These are phyloP conservation scores for Rhododendron henanense DNA, from an alignment of 148 eudicot species.

Conservation along the genomic window DNA sequence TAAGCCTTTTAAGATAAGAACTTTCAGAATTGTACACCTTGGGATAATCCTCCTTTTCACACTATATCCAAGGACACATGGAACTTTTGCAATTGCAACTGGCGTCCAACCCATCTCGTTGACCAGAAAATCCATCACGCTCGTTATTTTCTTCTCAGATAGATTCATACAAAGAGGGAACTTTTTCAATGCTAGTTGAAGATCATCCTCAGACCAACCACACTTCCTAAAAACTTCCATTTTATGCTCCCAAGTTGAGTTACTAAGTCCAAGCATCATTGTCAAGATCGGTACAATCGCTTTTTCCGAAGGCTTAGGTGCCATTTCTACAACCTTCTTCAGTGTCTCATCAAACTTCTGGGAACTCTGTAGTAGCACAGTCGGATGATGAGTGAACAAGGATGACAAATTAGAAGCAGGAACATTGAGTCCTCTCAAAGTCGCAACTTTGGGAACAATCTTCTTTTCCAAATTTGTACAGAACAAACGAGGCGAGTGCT, in stretches of 20 bases:
- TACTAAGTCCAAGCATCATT: not conserved
- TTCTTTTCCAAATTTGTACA: not conserved
- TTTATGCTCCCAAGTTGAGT: not conserved
- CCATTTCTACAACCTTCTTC: not conserved
- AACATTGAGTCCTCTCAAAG: constrained; percentile 10
- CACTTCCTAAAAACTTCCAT: constrained; percentile 17
- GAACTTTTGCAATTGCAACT: constrained; percentile 1
- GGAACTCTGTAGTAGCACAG: not conserved
- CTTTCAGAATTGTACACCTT: not conserved
- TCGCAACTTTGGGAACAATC: constrained; percentile 5
- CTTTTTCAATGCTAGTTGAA: constrained; percentile 20
- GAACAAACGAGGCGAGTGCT: not conserved
- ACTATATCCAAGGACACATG: not conserved
- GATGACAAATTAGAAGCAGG: constrained; percentile 4
- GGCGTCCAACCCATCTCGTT: constrained; percentile 13
- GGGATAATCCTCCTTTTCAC: constrained; percentile 11
- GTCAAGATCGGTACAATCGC: not conserved
- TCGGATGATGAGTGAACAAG: not conserved
- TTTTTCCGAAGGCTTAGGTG: not conserved
- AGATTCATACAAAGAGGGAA: constrained; percentile 11
- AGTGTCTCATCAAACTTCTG: not conserved
- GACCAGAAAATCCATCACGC: constrained; percentile 15
- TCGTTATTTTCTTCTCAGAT: not conserved
- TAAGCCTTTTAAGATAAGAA: not conserved
- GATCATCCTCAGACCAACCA: constrained; percentile 36